Conservation (phyloP, 2,329 filamentous ascomycete species). For the Sclerotinia borealis region DNA sequence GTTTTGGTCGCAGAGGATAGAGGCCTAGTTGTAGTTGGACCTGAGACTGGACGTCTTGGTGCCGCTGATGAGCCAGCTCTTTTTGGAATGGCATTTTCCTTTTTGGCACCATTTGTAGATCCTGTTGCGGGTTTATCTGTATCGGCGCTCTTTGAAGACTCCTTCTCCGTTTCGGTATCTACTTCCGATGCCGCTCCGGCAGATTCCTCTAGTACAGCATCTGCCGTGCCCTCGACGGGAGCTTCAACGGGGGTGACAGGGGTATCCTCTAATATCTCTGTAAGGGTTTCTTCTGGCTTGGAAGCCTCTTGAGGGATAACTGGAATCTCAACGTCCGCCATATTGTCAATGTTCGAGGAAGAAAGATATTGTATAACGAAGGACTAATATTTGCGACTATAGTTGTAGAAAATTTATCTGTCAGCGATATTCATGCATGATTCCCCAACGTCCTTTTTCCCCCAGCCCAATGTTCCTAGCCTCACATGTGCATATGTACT, state of each 20-base stretch:
- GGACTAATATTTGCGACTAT: slow-evolving; percentile 9
- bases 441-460: background rate
- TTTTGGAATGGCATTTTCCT: slow-evolving; percentile 30
- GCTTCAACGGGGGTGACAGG: background rate
- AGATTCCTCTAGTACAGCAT: slow-evolving; percentile 21
- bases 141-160: slow-evolving; percentile 26
- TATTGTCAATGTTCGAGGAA: slow-evolving; percentile 4
- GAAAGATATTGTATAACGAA: slow-evolving; percentile 6
- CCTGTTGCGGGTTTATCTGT: slow-evolving; percentile 25
- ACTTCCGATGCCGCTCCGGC: slow-evolving; percentile 25
- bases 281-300: background rate
- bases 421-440: slow-evolving; percentile 8
- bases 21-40: slow-evolving; percentile 13
- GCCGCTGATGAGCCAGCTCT: slow-evolving; percentile 19
- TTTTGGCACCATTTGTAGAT: slow-evolving; percentile 27
- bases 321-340: slow-evolving; percentile 11
- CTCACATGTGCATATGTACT: slow-evolving; percentile 7
- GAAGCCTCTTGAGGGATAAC: background rate
- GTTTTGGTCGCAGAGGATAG: slow-evolving; percentile 25
- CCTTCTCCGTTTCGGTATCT: slow-evolving; percentile 28
- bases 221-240: slow-evolving; percentile 1
- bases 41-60: slow-evolving; percentile 23
- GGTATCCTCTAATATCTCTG: background rate
- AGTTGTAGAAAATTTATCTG: background rate
- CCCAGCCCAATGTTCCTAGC: slow-evolving; percentile 2